These are phyloP conservation scores for Aristolochia fimbriata DNA, from an alignment of 164 flowering plant species.

Conservation along the genomic window DNA sequence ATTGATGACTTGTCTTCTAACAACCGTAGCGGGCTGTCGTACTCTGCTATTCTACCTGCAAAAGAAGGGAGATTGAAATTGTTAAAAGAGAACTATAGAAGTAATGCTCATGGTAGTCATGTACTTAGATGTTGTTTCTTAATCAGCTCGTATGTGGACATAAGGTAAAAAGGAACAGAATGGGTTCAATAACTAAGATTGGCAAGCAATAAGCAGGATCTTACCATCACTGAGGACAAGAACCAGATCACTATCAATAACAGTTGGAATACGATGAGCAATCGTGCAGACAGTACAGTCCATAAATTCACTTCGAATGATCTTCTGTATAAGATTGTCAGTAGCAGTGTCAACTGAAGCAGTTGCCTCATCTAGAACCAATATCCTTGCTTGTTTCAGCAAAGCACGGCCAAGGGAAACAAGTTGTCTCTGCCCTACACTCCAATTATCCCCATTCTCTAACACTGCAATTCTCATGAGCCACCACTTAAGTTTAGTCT, in stretches of 20 bases:
- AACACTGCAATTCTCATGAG: slow-evolving; percentile 37
- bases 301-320: slow-evolving; percentile 63
- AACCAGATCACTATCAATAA: slow-evolving; percentile 92
- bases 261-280: slow-evolving; percentile 97
- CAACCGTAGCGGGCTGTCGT: slow-evolving; percentile 67
- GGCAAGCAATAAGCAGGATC: slow-evolving; percentile 7
- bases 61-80: slow-evolving; percentile 3
- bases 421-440: slow-evolving; percentile 96
- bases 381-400: slow-evolving; percentile 79
- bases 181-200: no score
- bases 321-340: slow-evolving; percentile 89
- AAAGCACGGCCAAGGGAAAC: slow-evolving; percentile 89
- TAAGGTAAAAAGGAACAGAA: no score
- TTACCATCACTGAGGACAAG: slow-evolving; percentile 95
- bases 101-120: no score
- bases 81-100: no score
- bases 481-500: not conserved
- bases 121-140: no score
- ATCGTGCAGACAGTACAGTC: slow-evolving; percentile 67
- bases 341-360: slow-evolving; percentile 97
- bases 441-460: slow-evolving; percentile 99
- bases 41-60: slow-evolving; percentile 90
- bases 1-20: slow-evolving; percentile 84
- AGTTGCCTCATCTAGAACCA: slow-evolving; percentile 97
- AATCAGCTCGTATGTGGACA: no score